Conservation (phyloP, 805 yeast genomes). For the Saccharomyces cerevisiae region DNA sequence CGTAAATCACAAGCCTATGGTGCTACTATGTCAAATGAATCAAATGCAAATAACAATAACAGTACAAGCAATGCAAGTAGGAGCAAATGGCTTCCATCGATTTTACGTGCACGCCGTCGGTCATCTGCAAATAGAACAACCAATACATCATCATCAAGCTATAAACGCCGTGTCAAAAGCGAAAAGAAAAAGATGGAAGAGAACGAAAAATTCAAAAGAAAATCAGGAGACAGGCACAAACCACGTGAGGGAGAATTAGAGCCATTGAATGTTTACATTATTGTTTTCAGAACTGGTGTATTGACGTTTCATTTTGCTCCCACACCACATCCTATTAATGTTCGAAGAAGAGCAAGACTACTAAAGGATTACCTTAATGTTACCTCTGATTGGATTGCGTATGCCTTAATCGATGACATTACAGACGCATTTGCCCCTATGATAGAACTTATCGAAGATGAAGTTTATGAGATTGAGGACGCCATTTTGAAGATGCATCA, state of each 20-base stretch:
- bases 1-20: not conserved
- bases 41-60: conserved; percentile 4
- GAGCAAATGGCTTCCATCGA: conserved; percentile 11
- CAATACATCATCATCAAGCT: conserved; percentile 12
- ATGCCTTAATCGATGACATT: conserved; percentile 91
- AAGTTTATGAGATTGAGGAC: conserved; percentile 91
- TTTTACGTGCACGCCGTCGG: conserved; percentile 14
- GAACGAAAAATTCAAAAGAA: conserved; percentile 34
- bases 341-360: conserved; percentile 83
- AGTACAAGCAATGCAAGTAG: not conserved
- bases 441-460: conserved; percentile 89
- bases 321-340: conserved; percentile 93
- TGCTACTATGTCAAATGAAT: not conserved
- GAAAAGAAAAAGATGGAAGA: conserved; percentile 28
- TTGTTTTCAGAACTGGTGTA: conserved; percentile 86
- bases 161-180: conserved; percentile 19
- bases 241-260: conserved; percentile 53
- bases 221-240: conserved; percentile 38
- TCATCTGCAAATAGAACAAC: conserved; percentile 16
- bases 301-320: conserved; percentile 90
- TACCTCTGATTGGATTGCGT: conserved; percentile 93
- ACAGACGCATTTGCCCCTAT: conserved; percentile 97
- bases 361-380: conserved; percentile 82
- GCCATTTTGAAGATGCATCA: conserved; percentile 83
- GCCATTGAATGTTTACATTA: conserved; percentile 86